Evolutionary conservation across 768 basidiomycete species (phyloP).

Genomic region (Calocera viscosa): DNA sequence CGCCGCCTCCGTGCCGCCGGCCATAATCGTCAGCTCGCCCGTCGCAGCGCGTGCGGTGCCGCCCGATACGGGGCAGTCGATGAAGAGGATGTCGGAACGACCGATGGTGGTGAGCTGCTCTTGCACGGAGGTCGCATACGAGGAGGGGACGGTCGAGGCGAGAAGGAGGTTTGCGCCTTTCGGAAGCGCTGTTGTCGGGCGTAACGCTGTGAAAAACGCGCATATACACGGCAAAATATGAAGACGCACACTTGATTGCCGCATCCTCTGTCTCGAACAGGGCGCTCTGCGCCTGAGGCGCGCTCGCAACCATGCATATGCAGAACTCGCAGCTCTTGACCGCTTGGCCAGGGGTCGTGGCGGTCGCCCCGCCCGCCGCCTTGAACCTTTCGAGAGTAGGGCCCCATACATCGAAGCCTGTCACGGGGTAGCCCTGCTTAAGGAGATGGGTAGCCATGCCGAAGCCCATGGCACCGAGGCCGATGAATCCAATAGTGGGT

Average conservation of each 20-base stretch:
- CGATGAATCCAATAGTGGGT: background rate
- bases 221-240: background rate
- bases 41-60: background rate
- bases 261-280: background rate
- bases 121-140: background rate
- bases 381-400: background rate
- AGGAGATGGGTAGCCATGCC: background rate
- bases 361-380: background rate
- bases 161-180: background rate
- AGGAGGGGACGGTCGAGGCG: background rate
- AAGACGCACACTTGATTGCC: background rate
- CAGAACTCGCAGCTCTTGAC: background rate
- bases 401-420: background rate
- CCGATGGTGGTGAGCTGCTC: background rate
- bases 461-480: slow-evolving; percentile 6
- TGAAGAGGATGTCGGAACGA: background rate
- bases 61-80: slow-evolving; percentile 6
- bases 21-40: slow-evolving; percentile 7
- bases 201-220: background rate
- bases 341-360: background rate
- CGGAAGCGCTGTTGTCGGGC: background rate
- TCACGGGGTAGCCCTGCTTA: background rate
- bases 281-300: slow-evolving; percentile 3
- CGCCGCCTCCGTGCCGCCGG: background rate
- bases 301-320: slow-evolving; percentile 6